Evolutionary conservation across 192 early-diverging fungal genomes (phyloP).

Genomic region (Dimargaris xerosporica): DNA sequence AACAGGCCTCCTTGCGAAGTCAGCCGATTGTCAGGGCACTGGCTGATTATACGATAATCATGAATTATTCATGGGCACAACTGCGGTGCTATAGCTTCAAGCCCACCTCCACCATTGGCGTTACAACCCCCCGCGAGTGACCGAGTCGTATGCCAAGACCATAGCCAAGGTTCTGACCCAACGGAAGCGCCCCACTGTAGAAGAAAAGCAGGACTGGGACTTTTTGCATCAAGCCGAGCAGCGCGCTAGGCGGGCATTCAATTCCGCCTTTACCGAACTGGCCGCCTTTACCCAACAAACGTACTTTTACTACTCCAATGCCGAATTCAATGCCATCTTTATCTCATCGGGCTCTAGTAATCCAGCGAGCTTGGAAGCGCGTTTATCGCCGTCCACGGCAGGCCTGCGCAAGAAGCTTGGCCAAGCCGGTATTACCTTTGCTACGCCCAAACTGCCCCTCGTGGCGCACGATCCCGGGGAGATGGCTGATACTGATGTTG

Average conservation of each 20-base stretch:
- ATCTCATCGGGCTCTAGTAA: background rate
- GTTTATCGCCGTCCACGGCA: background rate
- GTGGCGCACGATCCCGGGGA: too few species aligned
- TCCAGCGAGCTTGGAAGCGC: background rate
- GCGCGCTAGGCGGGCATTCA: background rate
- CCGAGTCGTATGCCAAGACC: background rate
- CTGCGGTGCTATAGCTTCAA: too few species aligned
- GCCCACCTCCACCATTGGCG: constrained; percentile 2
- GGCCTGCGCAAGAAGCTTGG: background rate
- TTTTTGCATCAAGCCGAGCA: background rate
- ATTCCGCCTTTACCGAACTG: background rate
- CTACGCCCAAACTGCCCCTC: background rate
- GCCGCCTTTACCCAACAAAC: background rate
- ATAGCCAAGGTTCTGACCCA: background rate
- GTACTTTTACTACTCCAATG: constrained; percentile 3
- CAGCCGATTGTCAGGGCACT: too few species aligned
- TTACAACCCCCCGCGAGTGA: background rate
- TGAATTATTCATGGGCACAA: too few species aligned
- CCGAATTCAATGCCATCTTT: background rate
- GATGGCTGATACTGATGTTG: too few species aligned
- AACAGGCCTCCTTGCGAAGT: too few species aligned
- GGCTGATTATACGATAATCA: too few species aligned
- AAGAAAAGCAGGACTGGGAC: background rate
- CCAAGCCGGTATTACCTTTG: background rate
- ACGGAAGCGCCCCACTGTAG: background rate